phyloP scores from a whole-genome alignment of 2,329 filamentous ascomycete species.

The Botrytis aclada region DNA sequence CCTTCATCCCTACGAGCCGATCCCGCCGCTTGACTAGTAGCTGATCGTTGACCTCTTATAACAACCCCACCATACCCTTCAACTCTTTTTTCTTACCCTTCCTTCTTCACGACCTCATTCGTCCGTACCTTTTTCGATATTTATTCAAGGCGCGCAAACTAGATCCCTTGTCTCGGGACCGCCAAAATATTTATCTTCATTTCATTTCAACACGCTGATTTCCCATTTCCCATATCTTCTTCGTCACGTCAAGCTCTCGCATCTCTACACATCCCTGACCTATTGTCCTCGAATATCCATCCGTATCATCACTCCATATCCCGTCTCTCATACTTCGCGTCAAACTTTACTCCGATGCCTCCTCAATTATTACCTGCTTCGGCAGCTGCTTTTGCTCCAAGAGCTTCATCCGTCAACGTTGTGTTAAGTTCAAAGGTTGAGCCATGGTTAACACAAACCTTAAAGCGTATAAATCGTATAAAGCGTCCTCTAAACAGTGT shows the following conservation, averaged over 20 bases:
- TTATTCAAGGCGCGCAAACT: constrained; percentile 50
- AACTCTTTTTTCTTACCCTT: constrained; percentile 31
- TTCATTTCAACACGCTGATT: constrained; percentile 33
- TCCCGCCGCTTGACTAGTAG: constrained; percentile 18
- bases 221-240: constrained; percentile 3
- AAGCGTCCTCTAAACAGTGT: constrained; percentile 98
- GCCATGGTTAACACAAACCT: constrained; percentile 92
- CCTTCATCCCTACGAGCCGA: constrained; percentile 18
- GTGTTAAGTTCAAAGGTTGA: constrained; percentile 90
- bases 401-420: constrained; percentile 86
- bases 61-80: constrained; percentile 21
- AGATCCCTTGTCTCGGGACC: constrained; percentile 55
- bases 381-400: constrained; percentile 91
- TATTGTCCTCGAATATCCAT: constrained; percentile 22
- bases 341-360: constrained; percentile 59
- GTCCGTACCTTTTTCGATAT: constrained; percentile 21
- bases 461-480: constrained; percentile 94
- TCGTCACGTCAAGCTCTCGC: constrained; percentile 21
- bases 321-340: constrained; percentile 12
- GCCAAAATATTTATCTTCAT: constrained; percentile 36
- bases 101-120: constrained; percentile 25
- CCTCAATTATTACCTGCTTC: constrained; percentile 91
- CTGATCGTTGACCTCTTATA: constrained; percentile 20
- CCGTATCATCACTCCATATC: constrained; percentile 22
- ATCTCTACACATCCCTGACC: constrained; percentile 24